phyloP scores from a whole-genome alignment of 1,284 basidiomycete genomes.

The Leccinum griseonigrum region DNA sequence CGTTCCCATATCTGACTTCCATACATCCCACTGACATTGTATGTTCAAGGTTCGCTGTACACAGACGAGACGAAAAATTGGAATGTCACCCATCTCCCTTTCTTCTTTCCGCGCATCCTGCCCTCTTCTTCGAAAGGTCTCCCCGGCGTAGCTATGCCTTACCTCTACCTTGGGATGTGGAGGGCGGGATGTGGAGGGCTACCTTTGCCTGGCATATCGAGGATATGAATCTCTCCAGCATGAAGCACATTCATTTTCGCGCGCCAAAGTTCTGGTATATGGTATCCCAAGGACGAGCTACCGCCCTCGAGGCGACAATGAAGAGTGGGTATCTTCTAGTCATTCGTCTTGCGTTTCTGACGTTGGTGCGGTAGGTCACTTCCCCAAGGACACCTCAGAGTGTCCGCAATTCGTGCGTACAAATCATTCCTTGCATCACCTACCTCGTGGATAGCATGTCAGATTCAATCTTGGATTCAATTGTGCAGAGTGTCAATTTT shows the following conservation, averaged over 20 bases:
- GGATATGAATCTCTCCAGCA: constrained; percentile 96
- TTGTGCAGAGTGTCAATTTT: constrained; percentile 97
- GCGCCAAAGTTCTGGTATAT: constrained; percentile 98
- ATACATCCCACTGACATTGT: not conserved
- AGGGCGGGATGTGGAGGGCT: constrained; percentile 99
- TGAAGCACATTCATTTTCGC: constrained; percentile 99
- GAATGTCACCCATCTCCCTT: constrained; percentile 93
- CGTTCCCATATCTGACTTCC: constrained; percentile 18
- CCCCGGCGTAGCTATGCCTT: constrained; percentile 96
- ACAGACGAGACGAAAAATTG: constrained; percentile 79
- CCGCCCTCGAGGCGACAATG: constrained; percentile 79
- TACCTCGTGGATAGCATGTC: constrained; percentile 88
- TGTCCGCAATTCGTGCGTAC: constrained; percentile 94
- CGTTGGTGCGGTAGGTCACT: constrained; percentile 59
- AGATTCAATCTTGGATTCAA: constrained; percentile 98
- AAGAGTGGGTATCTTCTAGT: constrained; percentile 48
- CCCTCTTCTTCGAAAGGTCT: constrained; percentile 66
- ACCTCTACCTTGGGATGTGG: constrained; percentile 99
- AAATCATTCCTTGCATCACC: constrained; percentile 96
- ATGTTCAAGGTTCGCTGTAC: constrained; percentile 73
- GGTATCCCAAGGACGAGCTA: constrained; percentile 82
- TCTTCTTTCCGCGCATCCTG: constrained; percentile 81
- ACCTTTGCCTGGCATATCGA: constrained; percentile 99
- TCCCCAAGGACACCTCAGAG: constrained; percentile 78
- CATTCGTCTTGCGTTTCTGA: constrained; percentile 3